phyloP scores from a whole-genome alignment of 1,284 basidiomycete genomes.

The Microbotryum intermedium region DNA sequence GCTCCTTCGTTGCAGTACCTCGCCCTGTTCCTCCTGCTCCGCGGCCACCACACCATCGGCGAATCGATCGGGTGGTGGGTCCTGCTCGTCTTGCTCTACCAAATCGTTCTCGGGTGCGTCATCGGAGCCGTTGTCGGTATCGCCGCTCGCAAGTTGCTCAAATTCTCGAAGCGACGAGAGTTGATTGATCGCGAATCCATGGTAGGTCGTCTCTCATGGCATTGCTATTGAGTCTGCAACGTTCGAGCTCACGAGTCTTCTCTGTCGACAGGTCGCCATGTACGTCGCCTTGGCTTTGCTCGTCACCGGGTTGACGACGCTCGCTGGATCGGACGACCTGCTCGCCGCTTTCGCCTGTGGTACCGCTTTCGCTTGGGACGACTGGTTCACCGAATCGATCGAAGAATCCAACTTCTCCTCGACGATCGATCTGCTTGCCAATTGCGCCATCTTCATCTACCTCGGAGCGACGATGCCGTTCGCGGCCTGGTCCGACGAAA shows the following conservation, averaged over 20 bases:
- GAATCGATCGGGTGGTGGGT: constrained; percentile 61
- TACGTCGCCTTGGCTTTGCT: constrained; percentile 69
- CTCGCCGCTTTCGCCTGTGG: constrained; percentile 92
- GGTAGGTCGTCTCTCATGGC: constrained; percentile 30
- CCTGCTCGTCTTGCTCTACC: constrained; percentile 57
- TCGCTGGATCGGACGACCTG: constrained; percentile 88
- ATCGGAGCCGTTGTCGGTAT: constrained; percentile 75
- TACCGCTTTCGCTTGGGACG: constrained; percentile 93
- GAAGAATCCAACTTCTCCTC: constrained; percentile 91
- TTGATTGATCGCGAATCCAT: constrained; percentile 94
- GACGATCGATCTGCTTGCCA: constrained; percentile 53
- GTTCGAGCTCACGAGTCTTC: not conserved
- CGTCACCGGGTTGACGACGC: constrained; percentile 70
- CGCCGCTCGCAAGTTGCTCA: constrained; percentile 83
- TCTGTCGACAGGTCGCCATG: constrained; percentile 50
- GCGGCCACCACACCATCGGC: constrained; percentile 57
- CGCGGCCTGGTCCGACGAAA: constrained; percentile 57
- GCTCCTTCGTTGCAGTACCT: constrained; percentile 51
- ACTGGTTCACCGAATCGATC: constrained; percentile 79
- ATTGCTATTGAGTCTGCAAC: not conserved
- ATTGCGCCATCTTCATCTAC: constrained; percentile 58
- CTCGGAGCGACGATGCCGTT: constrained; percentile 95
- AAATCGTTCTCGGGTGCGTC: constrained; percentile 69
- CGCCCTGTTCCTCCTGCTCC: constrained; percentile 76
- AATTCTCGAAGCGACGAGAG: constrained; percentile 79